Evolutionary conservation across 345 rosid genomes (phyloP).

Genomic region (Garcia nutans): DNA sequence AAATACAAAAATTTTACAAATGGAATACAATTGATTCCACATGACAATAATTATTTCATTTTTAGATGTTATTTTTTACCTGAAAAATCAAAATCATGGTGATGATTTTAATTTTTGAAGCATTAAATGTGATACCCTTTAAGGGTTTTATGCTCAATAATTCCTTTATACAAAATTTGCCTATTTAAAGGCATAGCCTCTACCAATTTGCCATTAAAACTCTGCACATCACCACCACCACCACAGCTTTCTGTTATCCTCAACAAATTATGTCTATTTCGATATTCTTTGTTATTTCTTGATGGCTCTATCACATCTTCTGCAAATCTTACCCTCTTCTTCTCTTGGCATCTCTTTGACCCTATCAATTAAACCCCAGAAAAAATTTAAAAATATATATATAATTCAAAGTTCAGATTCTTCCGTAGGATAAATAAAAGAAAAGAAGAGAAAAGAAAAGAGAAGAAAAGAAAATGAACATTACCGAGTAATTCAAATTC

Average conservation of each 20-base stretch:
- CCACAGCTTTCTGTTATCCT: not conserved
- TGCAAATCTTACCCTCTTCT: constrained; percentile 78
- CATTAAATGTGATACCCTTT: constrained; percentile 15
- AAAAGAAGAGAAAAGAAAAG: not conserved
- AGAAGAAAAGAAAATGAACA: not conserved
- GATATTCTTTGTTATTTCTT: constrained; percentile 55
- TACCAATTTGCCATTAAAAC: not conserved
- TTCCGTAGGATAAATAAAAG: not conserved
- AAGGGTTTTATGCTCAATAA: constrained; percentile 28
- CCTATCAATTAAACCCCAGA: not conserved
- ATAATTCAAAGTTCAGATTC: no score
- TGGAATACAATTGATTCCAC: no score
- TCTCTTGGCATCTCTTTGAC: constrained; percentile 22
- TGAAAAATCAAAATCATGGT: not conserved
- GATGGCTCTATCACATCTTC: constrained; percentile 78
- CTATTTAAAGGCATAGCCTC: constrained; percentile 45
- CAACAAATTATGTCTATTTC: constrained; percentile 30
- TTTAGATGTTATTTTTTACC: no score
- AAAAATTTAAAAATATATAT: no score
- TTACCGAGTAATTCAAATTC: constrained; percentile 56
- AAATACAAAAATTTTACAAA: not conserved
- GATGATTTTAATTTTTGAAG: not conserved
- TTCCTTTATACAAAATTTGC: constrained; percentile 47
- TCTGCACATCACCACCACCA: not conserved
- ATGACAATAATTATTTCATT: no score